phyloP scores from a whole-genome alignment of 495 filamentous ascomycete genomes.

The Neurospora pannonica region DNA sequence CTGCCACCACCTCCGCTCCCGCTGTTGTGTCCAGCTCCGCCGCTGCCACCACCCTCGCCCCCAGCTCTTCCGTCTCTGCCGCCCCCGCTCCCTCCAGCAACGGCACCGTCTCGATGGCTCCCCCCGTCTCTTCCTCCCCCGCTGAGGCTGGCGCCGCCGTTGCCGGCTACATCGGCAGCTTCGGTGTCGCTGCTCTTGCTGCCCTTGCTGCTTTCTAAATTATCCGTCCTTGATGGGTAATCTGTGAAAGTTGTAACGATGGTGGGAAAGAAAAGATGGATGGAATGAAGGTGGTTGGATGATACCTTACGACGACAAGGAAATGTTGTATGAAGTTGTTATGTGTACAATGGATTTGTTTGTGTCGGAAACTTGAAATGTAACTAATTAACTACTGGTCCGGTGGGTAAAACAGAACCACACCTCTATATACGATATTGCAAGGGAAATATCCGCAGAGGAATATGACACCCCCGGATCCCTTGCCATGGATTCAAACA shows the following conservation, averaged over 20 bases:
- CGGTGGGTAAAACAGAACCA: not conserved
- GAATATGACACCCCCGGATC: too few relatives aligned
- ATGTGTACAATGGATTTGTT: not conserved
- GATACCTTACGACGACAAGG: not conserved
- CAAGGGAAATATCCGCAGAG: not conserved
- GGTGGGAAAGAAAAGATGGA: not conserved
- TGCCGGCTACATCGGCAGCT: conserved; percentile 11
- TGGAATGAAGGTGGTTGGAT: not conserved
- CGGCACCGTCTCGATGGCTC: not conserved
- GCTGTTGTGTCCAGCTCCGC: not conserved
- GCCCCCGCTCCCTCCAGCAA: conserved; percentile 7
- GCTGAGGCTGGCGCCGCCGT: conserved; percentile 15
- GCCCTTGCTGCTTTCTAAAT: conserved; percentile 21
- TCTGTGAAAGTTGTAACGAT: not conserved
- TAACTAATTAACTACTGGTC: not conserved
- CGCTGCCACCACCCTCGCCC: not conserved
- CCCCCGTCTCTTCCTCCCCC: not conserved
- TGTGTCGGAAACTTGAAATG: not conserved
- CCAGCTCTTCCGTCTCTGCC: not conserved
- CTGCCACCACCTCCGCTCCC: not conserved
- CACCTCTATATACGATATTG: too few relatives aligned
- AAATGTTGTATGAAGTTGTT: not conserved
- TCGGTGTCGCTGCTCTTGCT: conserved; percentile 19
- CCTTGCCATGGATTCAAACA: too few relatives aligned
- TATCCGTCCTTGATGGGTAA: not conserved